phyloP scores from a whole-genome alignment of 2,329 filamentous ascomycete genomes.

The Alternaria infectoria region DNA sequence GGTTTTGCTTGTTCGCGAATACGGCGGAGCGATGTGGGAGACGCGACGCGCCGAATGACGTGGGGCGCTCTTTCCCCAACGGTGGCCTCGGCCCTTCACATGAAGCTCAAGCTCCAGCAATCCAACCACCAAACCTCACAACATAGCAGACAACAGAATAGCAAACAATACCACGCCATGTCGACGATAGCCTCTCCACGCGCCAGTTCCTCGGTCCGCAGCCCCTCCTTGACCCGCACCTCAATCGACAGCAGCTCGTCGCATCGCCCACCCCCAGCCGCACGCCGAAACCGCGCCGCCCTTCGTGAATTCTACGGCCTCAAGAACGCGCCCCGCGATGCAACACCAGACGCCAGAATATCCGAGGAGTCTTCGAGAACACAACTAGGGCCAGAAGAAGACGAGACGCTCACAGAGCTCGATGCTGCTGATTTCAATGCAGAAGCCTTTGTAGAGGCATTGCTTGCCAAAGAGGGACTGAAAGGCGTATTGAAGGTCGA shows the following conservation, averaged over 20 bases:
- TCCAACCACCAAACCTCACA: background rate
- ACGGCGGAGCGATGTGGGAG: conserved; percentile 1
- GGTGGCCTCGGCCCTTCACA: conserved; percentile 27
- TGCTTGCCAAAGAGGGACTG: conserved; percentile 68
- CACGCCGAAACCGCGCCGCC: conserved; percentile 77
- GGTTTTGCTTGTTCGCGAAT: background rate
- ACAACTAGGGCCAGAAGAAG: conserved; percentile 52
- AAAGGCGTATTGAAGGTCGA: conserved; percentile 74
- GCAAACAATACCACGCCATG: conserved; percentile 49
- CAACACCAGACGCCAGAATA: conserved; percentile 31
- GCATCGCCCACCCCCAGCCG: conserved; percentile 48
- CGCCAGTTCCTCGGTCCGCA: conserved; percentile 64
- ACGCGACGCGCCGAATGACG: conserved; percentile 35
- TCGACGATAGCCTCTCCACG: conserved; percentile 66
- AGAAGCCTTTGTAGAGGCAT: conserved; percentile 67
- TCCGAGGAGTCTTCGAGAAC: conserved; percentile 40
- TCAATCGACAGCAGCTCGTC: conserved; percentile 61
- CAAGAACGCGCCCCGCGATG: conserved; percentile 54
- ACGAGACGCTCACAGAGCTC: conserved; percentile 70
- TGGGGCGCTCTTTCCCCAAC: conserved; percentile 20
- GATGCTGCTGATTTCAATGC: conserved; percentile 76
- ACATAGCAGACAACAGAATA: background rate
- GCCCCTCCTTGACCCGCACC: conserved; percentile 78
- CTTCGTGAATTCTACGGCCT: conserved; percentile 96
- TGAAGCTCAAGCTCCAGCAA: conserved; percentile 7